Percentiles rank a stretch among this genome's conserved stretches.
phyloP scores from a whole-genome alignment of 2,329 filamentous ascomycete species.

The Teratosphaeria gauchensis region DNA sequence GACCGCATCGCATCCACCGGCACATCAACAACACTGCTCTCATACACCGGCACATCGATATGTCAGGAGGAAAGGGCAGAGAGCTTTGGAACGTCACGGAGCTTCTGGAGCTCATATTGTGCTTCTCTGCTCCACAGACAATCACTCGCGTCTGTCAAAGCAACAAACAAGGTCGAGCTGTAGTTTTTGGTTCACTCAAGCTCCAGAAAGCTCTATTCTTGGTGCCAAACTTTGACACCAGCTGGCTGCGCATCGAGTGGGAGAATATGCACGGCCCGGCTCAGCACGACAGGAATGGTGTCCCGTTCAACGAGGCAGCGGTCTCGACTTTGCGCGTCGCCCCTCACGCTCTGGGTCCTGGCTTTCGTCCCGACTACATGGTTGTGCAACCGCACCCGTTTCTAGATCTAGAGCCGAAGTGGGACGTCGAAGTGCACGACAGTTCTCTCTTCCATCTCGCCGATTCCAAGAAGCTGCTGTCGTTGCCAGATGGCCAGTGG shows the following conservation, averaged over 20 bases:
- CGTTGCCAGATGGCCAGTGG: background rate
- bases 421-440: background rate
- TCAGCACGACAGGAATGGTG: background rate
- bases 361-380: background rate
- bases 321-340: background rate
- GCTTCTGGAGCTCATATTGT: background rate
- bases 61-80: background rate
- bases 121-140: background rate
- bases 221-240: background rate
- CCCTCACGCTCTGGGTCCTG: background rate
- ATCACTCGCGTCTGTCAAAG: background rate
- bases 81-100: background rate
- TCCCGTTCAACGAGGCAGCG: background rate
- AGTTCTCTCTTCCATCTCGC: background rate
- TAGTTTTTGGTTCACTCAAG: background rate
- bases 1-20: background rate
- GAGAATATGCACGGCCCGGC: background rate
- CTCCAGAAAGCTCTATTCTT: background rate
- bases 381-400: background rate
- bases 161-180: background rate
- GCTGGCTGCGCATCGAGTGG: background rate
- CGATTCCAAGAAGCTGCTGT: background rate
- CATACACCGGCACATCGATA: background rate
- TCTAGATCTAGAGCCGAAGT: background rate
- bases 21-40: background rate